A percentile compares a stretch with the other conserved stretches of the same genome.
phyloP scores from a whole-genome alignment of 345 rosid genomes.

The Camelina hispida region DNA sequence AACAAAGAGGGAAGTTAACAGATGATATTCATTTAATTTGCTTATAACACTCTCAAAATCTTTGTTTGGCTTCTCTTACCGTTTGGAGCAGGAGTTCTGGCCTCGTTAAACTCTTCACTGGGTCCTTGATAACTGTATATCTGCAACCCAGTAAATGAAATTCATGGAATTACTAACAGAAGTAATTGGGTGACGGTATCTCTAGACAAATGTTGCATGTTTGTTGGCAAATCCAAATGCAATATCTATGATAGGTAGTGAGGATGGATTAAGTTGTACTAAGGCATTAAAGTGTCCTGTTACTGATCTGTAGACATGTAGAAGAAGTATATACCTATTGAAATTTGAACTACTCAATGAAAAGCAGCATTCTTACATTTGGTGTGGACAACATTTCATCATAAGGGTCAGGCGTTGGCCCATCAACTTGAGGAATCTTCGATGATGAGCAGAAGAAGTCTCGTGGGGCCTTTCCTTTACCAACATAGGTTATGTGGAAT shows the following conservation, averaged over 20 bases:
- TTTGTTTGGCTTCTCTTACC: constrained; percentile 54
- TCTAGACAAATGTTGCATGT: too few relatives aligned
- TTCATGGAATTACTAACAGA: constrained; percentile 6
- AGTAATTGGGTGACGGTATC: not conserved
- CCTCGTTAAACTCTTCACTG: constrained; percentile 83
- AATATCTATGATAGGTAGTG: constrained; percentile 4
- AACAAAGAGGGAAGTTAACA: constrained; percentile 34
- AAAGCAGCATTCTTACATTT: constrained; percentile 63
- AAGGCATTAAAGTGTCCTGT: not conserved
- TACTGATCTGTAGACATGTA: not conserved
- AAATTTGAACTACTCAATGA: not conserved
- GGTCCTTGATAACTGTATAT: constrained; percentile 95
- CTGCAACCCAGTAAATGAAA: constrained; percentile 46
- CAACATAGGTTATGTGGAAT: constrained; percentile 14
- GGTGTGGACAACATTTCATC: constrained; percentile 94
- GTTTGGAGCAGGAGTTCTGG: constrained; percentile 85
- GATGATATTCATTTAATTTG: not conserved
- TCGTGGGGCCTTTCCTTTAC: constrained; percentile 23
- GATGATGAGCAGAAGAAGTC: constrained; percentile 40
- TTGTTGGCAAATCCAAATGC: not conserved
- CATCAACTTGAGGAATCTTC: constrained; percentile 90
- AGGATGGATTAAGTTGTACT: not conserved
- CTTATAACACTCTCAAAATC: constrained; percentile 14
- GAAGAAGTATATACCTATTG: not conserved
- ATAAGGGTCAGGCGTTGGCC: constrained; percentile 92